Evolutionary conservation across 2,329 filamentous ascomycete genomes (phyloP).

Genomic region (Waltergamsia citrina): DNA sequence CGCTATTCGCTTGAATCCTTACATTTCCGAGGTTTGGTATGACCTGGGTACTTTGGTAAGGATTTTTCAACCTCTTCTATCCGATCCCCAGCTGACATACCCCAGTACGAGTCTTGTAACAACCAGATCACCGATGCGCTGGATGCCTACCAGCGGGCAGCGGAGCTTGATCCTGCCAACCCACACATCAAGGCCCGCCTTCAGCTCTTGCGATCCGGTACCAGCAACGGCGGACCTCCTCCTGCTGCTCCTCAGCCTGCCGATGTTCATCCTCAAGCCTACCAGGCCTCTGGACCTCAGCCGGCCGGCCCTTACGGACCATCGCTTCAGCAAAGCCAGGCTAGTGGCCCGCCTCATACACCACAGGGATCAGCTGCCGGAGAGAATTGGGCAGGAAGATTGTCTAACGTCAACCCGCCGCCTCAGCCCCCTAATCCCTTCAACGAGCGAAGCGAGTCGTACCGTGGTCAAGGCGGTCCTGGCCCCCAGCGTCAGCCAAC

Average conservation of each 20-base stretch:
- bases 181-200: constrained; percentile 94
- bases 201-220: constrained; percentile 76
- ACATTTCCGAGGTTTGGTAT: constrained; percentile 99
- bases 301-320: constrained; percentile 79
- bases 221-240: constrained; percentile 62
- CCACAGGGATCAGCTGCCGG: constrained; percentile 35
- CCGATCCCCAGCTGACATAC: constrained; percentile 17
- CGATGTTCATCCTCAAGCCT: constrained; percentile 91
- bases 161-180: constrained; percentile 86
- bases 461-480: constrained; percentile 58
- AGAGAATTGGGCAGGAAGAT: constrained; percentile 50
- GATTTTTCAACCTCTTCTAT: constrained; percentile 11
- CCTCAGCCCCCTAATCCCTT: constrained; percentile 74
- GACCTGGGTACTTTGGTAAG: constrained; percentile 89
- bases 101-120: constrained; percentile 93
- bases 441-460: constrained; percentile 60
- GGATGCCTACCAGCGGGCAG: constrained; percentile 89
- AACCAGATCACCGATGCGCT: constrained; percentile 95
- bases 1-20: constrained; percentile 91
- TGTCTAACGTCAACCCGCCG: constrained; percentile 70
- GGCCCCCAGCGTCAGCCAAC: constrained; percentile 65
- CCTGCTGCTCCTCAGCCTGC: constrained; percentile 79
- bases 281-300: constrained; percentile 73
- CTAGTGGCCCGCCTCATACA: constrained; percentile 38
- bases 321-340: constrained; percentile 48